Conservation (phyloP, 2,329 filamentous ascomycete genomes). For the Colletotrichum tofieldiae region DNA sequence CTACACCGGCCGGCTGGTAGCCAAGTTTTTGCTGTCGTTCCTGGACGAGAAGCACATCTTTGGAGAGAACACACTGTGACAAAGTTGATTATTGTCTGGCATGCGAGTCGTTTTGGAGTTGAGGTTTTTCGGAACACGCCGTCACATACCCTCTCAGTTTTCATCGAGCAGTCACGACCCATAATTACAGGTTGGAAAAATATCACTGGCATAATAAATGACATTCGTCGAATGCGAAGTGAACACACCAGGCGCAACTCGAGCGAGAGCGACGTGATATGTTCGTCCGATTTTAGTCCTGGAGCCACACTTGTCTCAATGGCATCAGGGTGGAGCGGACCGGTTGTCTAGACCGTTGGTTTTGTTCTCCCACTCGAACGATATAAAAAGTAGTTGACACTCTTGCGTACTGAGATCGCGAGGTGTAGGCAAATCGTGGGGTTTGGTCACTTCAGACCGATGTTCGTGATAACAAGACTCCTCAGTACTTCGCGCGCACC, state of each 20-base stretch:
- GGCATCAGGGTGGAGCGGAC: constrained; percentile 77
- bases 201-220: neutral
- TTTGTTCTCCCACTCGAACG: constrained; percentile 77
- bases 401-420: constrained; percentile 70
- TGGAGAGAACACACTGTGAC: constrained; percentile 45
- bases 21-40: constrained; percentile 71
- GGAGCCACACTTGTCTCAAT: constrained; percentile 69
- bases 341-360: constrained; percentile 76
- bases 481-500: neutral
- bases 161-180: neutral
- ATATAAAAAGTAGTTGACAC: constrained; percentile 70
- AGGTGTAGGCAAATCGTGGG: constrained; percentile 76
- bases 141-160: constrained; percentile 18
- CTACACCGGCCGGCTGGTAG: constrained; percentile 68
- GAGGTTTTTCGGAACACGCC: neutral
- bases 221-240: neutral
- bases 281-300: constrained; percentile 77
- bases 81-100: no score
- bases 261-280: constrained; percentile 49
- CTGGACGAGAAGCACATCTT: constrained; percentile 65
- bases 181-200: neutral
- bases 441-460: constrained; percentile 42
- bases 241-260: constrained; percentile 3
- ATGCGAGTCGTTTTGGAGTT: neutral
- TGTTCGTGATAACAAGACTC: neutral